These are phyloP conservation scores for Trametes versicolor DNA, from an alignment of 1,284 basidiomycete species.

Conservation along the genomic window DNA sequence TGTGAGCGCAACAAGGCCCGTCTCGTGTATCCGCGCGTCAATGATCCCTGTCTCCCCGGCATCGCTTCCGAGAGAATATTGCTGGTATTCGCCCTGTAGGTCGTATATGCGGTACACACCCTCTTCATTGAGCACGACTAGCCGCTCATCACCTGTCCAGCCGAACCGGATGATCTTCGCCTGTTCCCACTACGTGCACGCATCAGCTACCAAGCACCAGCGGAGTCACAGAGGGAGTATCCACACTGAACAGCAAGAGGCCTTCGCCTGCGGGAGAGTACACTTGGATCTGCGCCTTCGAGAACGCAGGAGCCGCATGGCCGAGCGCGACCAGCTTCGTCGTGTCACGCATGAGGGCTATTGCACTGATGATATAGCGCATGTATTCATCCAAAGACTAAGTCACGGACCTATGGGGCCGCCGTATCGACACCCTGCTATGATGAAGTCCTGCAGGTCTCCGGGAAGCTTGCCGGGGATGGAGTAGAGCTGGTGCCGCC, in stretches of 20 bases:
- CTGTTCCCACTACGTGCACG: slow-evolving; percentile 78
- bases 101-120: slow-evolving; percentile 93
- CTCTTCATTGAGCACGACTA: slow-evolving; percentile 92
- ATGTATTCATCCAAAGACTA: slow-evolving; percentile 13
- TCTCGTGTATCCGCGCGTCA: slow-evolving; percentile 87
- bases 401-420: slow-evolving; percentile 80
- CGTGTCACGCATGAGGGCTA: slow-evolving; percentile 90
- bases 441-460: slow-evolving; percentile 82
- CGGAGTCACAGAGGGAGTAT: slow-evolving; percentile 50
- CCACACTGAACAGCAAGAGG: slow-evolving; percentile 73
- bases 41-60: slow-evolving; percentile 88
- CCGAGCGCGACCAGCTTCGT: slow-evolving; percentile 84
- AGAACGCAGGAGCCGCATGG: slow-evolving; percentile 64
- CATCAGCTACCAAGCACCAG: slow-evolving; percentile 29
- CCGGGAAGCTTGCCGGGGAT: slow-evolving; percentile 80
- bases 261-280: slow-evolving; percentile 80
- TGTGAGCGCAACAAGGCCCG: slow-evolving; percentile 88
- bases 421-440: slow-evolving; percentile 87
- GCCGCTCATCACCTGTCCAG: slow-evolving; percentile 83
- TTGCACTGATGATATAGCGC: neutral
- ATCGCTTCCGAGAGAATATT: slow-evolving; percentile 87
- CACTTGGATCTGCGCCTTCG: slow-evolving; percentile 82
- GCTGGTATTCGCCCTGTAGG: slow-evolving; percentile 85
- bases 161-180: slow-evolving; percentile 83
- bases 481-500: slow-evolving; percentile 85